Percentiles rank a stretch among this genome's conserved stretches.
phyloP scores from a whole-genome alignment of 352 stramenopile species.

The Phytopythium montanum region DNA sequence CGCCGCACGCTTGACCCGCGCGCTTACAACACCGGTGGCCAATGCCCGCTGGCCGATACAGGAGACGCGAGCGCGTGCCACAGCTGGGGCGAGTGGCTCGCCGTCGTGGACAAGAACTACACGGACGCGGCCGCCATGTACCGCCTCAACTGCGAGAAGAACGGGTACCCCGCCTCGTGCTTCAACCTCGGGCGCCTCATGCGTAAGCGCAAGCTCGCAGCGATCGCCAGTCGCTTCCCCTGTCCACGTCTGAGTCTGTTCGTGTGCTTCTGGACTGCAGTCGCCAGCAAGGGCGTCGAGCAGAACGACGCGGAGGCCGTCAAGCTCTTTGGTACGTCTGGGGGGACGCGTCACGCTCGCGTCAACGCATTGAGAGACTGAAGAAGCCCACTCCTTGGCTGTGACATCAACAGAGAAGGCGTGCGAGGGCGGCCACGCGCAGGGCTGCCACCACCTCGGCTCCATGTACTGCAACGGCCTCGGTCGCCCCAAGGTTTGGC shows the following conservation, averaged over 20 bases:
- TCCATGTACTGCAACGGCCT: constrained; percentile 77
- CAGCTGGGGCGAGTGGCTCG: constrained; percentile 84
- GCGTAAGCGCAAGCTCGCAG: constrained; percentile 28
- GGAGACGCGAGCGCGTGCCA: constrained; percentile 83
- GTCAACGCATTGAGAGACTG: neutral
- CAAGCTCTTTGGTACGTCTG: constrained; percentile 59
- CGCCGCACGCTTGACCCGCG: neutral
- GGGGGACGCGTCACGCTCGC: neutral
- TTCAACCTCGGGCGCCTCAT: constrained; percentile 85
- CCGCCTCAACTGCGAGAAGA: constrained; percentile 81
- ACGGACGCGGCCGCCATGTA: constrained; percentile 74
- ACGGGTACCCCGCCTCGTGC: constrained; percentile 75
- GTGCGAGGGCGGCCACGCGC: constrained; percentile 63
- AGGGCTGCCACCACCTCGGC: constrained; percentile 83
- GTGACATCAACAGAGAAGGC: constrained; percentile 53
- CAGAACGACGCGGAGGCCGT: constrained; percentile 66
- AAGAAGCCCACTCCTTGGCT: neutral
- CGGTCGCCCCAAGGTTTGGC: constrained; percentile 71
- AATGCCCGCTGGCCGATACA: neutral
- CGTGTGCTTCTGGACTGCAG: constrained; percentile 23
- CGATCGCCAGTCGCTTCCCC: neutral
- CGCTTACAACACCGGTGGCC: no score
- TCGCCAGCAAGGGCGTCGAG: constrained; percentile 72
- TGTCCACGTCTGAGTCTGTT: neutral
- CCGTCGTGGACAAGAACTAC: constrained; percentile 88